phyloP scores from a whole-genome alignment of 2,329 filamentous ascomycete genomes.

The Xylariales sp. region DNA sequence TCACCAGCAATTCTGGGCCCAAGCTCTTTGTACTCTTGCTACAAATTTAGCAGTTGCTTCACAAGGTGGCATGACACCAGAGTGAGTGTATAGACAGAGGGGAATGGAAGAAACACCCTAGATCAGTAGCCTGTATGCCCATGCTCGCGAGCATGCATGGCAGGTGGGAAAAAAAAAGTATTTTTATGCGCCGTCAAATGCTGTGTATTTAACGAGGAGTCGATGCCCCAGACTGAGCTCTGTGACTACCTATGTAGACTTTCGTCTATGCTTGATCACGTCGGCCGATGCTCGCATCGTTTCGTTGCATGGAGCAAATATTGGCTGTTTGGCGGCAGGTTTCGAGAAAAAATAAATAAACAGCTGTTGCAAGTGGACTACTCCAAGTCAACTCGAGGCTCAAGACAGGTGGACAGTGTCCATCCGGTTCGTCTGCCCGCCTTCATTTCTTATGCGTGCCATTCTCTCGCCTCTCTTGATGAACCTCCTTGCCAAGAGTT shows the following conservation, averaged over 20 bases:
- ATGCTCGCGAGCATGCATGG: constrained; percentile 5
- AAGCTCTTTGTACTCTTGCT: too few relatives aligned
- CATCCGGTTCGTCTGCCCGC: not conserved
- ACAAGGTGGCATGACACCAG: constrained; percentile 4
- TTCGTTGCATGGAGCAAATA: not conserved
- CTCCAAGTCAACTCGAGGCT: not conserved
- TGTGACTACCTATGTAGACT: not conserved
- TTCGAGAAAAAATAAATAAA: not conserved
- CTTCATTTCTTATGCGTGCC: not conserved
- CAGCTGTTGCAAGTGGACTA: not conserved
- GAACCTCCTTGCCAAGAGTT: too few relatives aligned
- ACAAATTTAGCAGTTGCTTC: not conserved
- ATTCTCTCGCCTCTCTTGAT: not conserved
- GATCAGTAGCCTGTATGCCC: not conserved
- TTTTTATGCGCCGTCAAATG: constrained; percentile 4
- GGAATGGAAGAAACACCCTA: constrained; percentile 3
- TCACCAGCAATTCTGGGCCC: constrained; percentile 5
- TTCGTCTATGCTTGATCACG: not conserved
- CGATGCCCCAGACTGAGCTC: not conserved
- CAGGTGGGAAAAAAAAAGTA: too few relatives aligned
- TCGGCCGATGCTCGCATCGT: not conserved
- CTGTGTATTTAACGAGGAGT: not conserved
- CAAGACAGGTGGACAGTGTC: not conserved
- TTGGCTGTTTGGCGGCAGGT: too few relatives aligned
- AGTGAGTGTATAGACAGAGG: constrained; percentile 3